A percentile compares a stretch with the other conserved stretches of the same genome.
Conservation (phyloP, 805 yeast species). For the Candida boidinii region DNA sequence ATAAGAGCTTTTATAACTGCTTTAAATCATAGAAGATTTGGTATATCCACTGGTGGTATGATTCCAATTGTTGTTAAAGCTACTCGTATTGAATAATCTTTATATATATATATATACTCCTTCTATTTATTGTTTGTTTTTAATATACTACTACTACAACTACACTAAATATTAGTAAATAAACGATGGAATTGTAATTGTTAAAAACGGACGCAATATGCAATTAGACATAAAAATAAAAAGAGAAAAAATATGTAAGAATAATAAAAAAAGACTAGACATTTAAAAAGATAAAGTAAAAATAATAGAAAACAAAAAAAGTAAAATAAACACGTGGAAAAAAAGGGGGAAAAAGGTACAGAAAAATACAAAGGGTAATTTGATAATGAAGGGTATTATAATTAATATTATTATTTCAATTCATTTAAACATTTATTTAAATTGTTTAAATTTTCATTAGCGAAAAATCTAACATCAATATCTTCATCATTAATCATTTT, state of each 20-base stretch:
- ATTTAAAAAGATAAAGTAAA: background rate
- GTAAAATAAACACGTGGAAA: background rate
- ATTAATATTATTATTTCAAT: background rate
- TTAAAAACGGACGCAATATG: too few species aligned
- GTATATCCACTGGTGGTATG: conserved; percentile 60
- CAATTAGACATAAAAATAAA: too few species aligned
- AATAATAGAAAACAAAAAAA: background rate
- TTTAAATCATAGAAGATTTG: conserved; percentile 43
- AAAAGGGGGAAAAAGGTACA: background rate
- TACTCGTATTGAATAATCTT: conserved; percentile 8
- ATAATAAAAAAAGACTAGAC: background rate
- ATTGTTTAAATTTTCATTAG: conserved; percentile 38
- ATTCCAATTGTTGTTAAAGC: conserved; percentile 50
- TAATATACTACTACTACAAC: background rate
- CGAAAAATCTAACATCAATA: conserved; percentile 83
- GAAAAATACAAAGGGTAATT: too few species aligned
- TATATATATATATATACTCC: background rate
- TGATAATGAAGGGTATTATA: too few species aligned
- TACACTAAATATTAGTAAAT: background rate
- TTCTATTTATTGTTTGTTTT: background rate
- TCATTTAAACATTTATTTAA: conserved; percentile 2
- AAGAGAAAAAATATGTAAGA: too few species aligned
- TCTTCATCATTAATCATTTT: conserved; percentile 65
- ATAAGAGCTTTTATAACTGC: conserved; percentile 44
- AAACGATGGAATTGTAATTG: too few species aligned